Percentiles rank a stretch among this genome's conserved stretches.
Evolutionary conservation across 768 basidiomycete species (phyloP).

Genomic region (Trametes elegans): DNA sequence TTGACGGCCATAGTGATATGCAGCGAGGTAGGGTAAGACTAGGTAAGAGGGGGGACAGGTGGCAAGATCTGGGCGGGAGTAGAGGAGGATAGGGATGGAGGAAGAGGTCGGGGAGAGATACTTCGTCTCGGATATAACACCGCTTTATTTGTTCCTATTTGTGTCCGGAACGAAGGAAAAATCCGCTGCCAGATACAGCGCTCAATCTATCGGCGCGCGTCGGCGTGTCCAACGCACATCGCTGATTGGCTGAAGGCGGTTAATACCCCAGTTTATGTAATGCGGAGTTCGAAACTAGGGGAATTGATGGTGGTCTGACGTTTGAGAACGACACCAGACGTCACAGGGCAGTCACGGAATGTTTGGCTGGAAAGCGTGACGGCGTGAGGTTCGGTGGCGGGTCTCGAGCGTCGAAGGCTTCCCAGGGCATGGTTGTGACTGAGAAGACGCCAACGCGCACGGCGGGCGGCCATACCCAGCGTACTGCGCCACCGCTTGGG

Average conservation of each 20-base stretch:
- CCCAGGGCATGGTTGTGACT: conserved; percentile 2
- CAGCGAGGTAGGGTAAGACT: background rate
- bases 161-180: conserved; percentile 12
- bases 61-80: background rate
- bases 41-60: background rate
- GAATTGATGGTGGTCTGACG: conserved; percentile 9
- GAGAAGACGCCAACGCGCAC: background rate
- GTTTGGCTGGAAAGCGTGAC: conserved; percentile 9
- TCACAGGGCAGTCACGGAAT: conserved; percentile 11
- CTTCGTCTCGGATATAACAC: conserved; percentile 18
- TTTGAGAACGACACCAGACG: conserved; percentile 8
- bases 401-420: conserved; percentile 3
- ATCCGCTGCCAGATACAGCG: conserved; percentile 12
- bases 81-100: conserved; percentile 17
- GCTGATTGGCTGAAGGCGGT: conserved; percentile 15
- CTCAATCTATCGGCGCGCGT: conserved; percentile 19
- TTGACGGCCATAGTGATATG: conserved; percentile 60
- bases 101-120: conserved; percentile 9
- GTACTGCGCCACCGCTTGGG: conserved; percentile 5
- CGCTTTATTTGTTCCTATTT: conserved; percentile 21
- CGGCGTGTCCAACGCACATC: conserved; percentile 12
- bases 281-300: conserved; percentile 14
- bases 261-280: conserved; percentile 13
- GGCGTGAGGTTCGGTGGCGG: conserved; percentile 7
- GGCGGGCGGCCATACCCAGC: background rate